Base-by-base conservation (phyloP, 305 asterid species). In the Euphrasia arctica region DNA sequence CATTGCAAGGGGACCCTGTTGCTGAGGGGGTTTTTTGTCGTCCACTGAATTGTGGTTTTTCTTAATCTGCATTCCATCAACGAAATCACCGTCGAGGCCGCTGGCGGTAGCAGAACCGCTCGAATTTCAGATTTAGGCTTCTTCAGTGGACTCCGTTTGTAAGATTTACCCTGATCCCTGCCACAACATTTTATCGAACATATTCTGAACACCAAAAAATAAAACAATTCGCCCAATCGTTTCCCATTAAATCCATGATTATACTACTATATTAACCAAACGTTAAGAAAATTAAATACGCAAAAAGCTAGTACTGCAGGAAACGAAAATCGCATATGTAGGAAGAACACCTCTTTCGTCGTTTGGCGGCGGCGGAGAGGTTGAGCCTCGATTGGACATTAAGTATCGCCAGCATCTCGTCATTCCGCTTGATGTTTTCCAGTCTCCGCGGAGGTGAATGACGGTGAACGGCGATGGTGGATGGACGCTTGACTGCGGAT, bases 401-500 rank as follows among this genome's bases (percentile, higher is more conserved):
- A 72, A 92, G 94, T 73, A 93, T 87, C 56, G 96, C 87, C 63
- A 87, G 67, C 91, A 89, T 85, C 64, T 92, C 85, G 34, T 72
- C 87, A 61, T 89, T 92, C 54, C 96, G 83, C 75, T 80, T 84
- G 3, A 92, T 89, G 82, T 89, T 92, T 47, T 92, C 94, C 47
- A 89, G 78, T 69, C 97, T 78, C 72, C 71, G 78, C 27, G 22
- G 22, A 18, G 22, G 22, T 18, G 22, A 18, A 18, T 18, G 22
- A 18, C 22, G 22, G 22, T 18, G 22, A 18, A 18, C 22, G 22
- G 22, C 22, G 22, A 18, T 18, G 22, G 22, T 18, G 22, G 22
- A 18, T 18, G 22, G 22, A 18, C 22, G 22, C 22, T 18, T 18
- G 22, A 18, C 22, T 18, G 22, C 22, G 22, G 22, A 18, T 18